Evolutionary conservation across 2,329 filamentous ascomycete species (phyloP), one percentile per base, ranked within the genome.

Genomic region (Colletotrichum liaoningense): DNA sequence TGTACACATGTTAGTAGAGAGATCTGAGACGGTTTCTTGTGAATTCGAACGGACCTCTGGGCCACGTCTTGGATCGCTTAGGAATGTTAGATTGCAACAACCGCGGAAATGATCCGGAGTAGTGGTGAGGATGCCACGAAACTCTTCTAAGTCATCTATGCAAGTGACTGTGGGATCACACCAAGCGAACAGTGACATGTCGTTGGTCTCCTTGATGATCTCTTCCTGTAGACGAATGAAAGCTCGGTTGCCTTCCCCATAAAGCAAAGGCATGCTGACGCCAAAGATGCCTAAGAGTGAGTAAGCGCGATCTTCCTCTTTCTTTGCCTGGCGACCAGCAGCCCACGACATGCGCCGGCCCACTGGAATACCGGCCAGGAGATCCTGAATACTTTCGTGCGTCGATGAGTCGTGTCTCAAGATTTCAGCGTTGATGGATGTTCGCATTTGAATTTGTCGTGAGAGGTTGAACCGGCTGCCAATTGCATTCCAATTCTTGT

Each of bases 211-310:
- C 22, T 54, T 54, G 3, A 54, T 54, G 49, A 54, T 54, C 5
- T 54, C 49, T 24, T 54, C 22, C n/a, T 76, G 72, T 22, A 77
- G 5, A 55, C 78, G 67, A 26, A 71, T 59, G 63, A 78, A 79
- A 1, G 77, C 75, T 30, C 67, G 73, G 19, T 16, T 19, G 52
- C 78, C 77, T 60, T 80, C 79, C 11, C 78, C 77, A 30, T 80
- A 80, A 1, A 76, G 68, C 16, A 77, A 60, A 7, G 76, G 72
- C 77, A 80, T 79, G 16, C 74, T 78, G 24, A 79, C 72, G 46
- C 72, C 68, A 33, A 80, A 79, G 11, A 80, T 54, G 6, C 79
- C 79, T 19, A 79, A 55, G 19, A 80, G 66, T 22, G 75, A 77
- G 52, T 79, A 80, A 0, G 78, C 78, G 3, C 73, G 55, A 65